A percentile compares a stretch with the other conserved stretches of the same genome.
These are phyloP conservation scores for Penicillium macrosclerotiorum DNA, from an alignment of 495 filamentous ascomycete species.

Conservation along the genomic window DNA sequence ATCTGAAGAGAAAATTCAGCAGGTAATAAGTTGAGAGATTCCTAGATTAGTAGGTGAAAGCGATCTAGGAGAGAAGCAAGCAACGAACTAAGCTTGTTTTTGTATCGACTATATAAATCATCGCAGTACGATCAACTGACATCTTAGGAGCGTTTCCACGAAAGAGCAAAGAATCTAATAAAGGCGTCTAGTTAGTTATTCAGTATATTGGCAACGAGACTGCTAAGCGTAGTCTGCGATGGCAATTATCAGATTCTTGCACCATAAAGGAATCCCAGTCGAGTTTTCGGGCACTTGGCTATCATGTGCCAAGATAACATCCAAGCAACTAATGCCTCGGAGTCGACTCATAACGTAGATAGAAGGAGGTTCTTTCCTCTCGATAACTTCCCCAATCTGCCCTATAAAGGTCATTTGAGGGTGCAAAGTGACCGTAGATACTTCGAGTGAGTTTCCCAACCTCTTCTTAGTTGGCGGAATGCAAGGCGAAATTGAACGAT, in stretches of 20 bases:
- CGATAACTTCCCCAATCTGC: slow-evolving; percentile 29
- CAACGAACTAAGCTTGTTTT: slow-evolving; percentile 27
- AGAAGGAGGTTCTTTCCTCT: slow-evolving; percentile 33
- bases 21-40: slow-evolving; percentile 24
- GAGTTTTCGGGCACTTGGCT: slow-evolving; percentile 28
- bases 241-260: slow-evolving; percentile 30
- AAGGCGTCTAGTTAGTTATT: slow-evolving; percentile 18
- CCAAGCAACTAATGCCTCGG: slow-evolving; percentile 33
- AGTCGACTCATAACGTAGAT: slow-evolving; percentile 39
- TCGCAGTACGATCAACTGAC: slow-evolving; percentile 25
- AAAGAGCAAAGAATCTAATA: slow-evolving; percentile 32
- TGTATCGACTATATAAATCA: slow-evolving; percentile 17
- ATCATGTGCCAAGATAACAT: slow-evolving; percentile 32
- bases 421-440: slow-evolving; percentile 31
- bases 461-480: slow-evolving; percentile 29
- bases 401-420: slow-evolving; percentile 32
- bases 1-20: slow-evolving; percentile 37
- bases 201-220: neutral
- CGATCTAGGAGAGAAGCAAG: slow-evolving; percentile 30
- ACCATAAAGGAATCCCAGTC: slow-evolving; percentile 25
- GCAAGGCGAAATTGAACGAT: slow-evolving; percentile 44
- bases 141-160: slow-evolving; percentile 31
- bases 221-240: slow-evolving; percentile 21
- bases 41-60: slow-evolving; percentile 32
- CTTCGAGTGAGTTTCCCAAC: slow-evolving; percentile 23